Evolutionary conservation across 805 yeast species (phyloP).

Genomic region (Lachancea quebecensis): DNA sequence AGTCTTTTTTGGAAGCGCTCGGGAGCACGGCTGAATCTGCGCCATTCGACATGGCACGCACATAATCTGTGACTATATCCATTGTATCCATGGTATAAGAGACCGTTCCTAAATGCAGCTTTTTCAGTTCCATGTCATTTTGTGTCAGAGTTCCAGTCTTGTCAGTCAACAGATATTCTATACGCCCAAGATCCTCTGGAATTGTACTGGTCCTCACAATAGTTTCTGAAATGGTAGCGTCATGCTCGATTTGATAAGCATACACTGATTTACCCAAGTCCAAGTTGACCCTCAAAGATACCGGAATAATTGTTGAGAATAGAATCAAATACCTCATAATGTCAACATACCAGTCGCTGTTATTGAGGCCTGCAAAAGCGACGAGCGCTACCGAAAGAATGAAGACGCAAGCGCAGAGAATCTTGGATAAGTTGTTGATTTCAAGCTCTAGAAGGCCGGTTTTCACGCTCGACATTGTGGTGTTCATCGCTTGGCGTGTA

Average conservation of each 20-base stretch:
- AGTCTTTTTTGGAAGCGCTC: constrained; percentile 50
- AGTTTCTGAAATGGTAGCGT: constrained; percentile 69
- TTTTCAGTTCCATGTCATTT: constrained; percentile 95
- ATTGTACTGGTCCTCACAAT: constrained; percentile 95
- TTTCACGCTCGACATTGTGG: constrained; percentile 79
- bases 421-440: constrained; percentile 80
- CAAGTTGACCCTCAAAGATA: constrained; percentile 84
- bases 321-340: constrained; percentile 84
- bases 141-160: constrained; percentile 97
- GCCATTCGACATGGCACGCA: constrained; percentile 32
- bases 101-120: constrained; percentile 85
- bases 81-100: constrained; percentile 88
- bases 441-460: constrained; percentile 86
- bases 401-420: constrained; percentile 82
- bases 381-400: constrained; percentile 70
- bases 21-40: constrained; percentile 13
- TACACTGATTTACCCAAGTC: constrained; percentile 95
- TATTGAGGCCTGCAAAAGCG: constrained; percentile 66
- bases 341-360: constrained; percentile 77
- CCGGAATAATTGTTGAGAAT: constrained; percentile 94
- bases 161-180: constrained; percentile 86
- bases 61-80: constrained; percentile 76
- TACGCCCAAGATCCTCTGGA: constrained; percentile 95
- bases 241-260: constrained; percentile 92
- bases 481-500: constrained; percentile 92